Evolutionary conservation across 192 early-diverging fungal species (phyloP).

Genomic region (Ramicandelaber brevisporus): DNA sequence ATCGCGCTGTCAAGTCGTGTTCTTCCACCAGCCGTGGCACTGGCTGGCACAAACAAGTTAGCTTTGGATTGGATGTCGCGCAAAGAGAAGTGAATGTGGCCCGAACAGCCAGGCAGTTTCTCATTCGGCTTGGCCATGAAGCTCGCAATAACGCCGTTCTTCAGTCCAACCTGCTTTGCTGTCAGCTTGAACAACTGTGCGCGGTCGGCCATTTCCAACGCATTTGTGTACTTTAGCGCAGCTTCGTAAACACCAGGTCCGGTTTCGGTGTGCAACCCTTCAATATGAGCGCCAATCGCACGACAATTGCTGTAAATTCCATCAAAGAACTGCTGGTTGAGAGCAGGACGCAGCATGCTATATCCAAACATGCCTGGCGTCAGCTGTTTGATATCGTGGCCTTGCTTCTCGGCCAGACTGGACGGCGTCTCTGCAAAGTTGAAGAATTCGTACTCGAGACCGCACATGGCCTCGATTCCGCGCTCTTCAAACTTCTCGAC

Average conservation of each 20-base stretch:
- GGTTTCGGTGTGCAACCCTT: conserved; percentile 61
- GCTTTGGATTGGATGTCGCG: too few species aligned
- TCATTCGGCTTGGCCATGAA: conserved; percentile 69
- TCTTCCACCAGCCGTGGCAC: too few species aligned
- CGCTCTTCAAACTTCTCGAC: conserved; percentile 12
- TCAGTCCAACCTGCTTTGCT: conserved; percentile 40
- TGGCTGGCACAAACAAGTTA: too few species aligned
- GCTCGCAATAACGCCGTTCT: conserved; percentile 39
- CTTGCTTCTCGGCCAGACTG: conserved; percentile 29
- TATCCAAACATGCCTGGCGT: conserved; percentile 72
- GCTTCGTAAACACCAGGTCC: conserved; percentile 66
- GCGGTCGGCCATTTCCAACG: conserved; percentile 32
- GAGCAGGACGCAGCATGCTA: conserved; percentile 30
- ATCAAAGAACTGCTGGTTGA: conserved; percentile 42
- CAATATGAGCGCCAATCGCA: conserved; percentile 30
- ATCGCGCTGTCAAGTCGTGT: too few species aligned
- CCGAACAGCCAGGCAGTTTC: conserved; percentile 50
- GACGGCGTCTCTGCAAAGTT: conserved; percentile 59
- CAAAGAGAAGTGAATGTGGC: conserved; percentile 51
- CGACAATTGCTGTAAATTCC: conserved; percentile 34
- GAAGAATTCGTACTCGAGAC: conserved; percentile 53
- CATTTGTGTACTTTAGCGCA: conserved; percentile 32
- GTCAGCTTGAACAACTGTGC: conserved; percentile 54
- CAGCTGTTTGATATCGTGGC: conserved; percentile 22
- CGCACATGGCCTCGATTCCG: conserved; percentile 15